phyloP scores from a whole-genome alignment of 139 green algal genomes.

The Yamagishiella unicocca region DNA sequence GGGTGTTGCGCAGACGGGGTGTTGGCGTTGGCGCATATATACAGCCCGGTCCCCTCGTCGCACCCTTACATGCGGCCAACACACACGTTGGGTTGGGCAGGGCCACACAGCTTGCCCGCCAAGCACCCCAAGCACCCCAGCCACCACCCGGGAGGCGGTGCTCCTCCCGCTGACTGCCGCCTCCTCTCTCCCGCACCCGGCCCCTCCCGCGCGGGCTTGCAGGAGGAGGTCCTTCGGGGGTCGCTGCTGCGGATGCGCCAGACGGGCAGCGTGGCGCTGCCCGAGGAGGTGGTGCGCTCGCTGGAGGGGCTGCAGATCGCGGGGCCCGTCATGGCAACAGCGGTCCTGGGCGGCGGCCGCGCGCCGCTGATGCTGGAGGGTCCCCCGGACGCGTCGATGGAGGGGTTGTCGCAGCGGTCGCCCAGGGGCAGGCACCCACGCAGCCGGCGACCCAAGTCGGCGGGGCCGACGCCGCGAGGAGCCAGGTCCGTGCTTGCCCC shows the following conservation, averaged over 20 bases:
- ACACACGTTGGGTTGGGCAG: no score
- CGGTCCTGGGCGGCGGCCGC: not conserved
- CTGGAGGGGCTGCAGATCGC: slow-evolving; percentile 2
- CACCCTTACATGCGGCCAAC: no score
- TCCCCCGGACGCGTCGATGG: not conserved
- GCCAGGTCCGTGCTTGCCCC: no score
- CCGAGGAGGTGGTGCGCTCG: slow-evolving; percentile 22
- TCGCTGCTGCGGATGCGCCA: slow-evolving; percentile 28
- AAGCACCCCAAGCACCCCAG: no score
- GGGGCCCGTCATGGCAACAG: not conserved
- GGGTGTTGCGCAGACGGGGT: no score
- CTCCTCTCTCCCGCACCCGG: not conserved
- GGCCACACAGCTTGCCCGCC: no score
- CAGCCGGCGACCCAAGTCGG: slow-evolving; percentile 6
- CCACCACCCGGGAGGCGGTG: no score
- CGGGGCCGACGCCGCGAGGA: not conserved
- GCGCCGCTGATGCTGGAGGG: not conserved
- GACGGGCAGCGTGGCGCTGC: not conserved
- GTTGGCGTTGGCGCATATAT: no score
- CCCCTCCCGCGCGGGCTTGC: not conserved
- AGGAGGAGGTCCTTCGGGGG: slow-evolving; percentile 13
- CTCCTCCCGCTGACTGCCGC: no score
- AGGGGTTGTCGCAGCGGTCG: not conserved
- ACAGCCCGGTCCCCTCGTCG: no score
- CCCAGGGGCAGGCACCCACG: not conserved